A percentile compares a stretch with the other conserved stretches of the same genome.
These are phyloP conservation scores for Brassica napus DNA, from an alignment of 345 rosid genomes.

Conservation along the genomic window Da-Ae NC_063441.1:15157001-15157500, in stretches of 20 bases:
- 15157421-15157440: not conserved
- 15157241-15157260: slow-evolving; percentile 28
- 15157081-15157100: too few relatives aligned
- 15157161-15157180: not conserved
- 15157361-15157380: slow-evolving; percentile 25
- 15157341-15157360: not conserved
- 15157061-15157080: too few relatives aligned
- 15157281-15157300: slow-evolving; percentile 14
- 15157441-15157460: not conserved
- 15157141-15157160: not conserved
- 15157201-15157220: not conserved
- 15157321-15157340: slow-evolving; percentile 21
- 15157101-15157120: too few relatives aligned
- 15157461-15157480: not conserved
- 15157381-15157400: not conserved
- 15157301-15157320: slow-evolving; percentile 26
- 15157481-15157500: not conserved
- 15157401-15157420: not conserved
- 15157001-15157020: too few relatives aligned
- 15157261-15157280: not conserved
- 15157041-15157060: too few relatives aligned
- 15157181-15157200: not conserved
- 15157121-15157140: too few relatives aligned
- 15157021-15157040: too few relatives aligned
- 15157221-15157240: slow-evolving; percentile 23